Conservation (phyloP, 2,329 filamentous ascomycete genomes). For the Dactylellina drechsleri region DNA sequence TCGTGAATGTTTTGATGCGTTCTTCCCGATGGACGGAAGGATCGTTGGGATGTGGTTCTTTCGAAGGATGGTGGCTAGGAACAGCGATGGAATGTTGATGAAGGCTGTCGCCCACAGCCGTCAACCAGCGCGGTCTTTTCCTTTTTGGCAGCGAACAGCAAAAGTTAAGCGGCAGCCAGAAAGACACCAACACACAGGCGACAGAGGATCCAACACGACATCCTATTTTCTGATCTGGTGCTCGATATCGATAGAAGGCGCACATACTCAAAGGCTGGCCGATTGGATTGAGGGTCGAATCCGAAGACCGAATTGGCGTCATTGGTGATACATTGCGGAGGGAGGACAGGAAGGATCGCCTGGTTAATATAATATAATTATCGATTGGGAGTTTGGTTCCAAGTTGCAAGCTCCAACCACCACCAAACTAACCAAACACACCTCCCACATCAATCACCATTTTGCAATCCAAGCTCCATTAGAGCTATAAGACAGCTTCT, state of each 20-base stretch:
- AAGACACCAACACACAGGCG: too few relatives aligned
- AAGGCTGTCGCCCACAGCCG: neutral
- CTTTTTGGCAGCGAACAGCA: too few relatives aligned
- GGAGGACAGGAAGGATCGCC: conserved; percentile 2
- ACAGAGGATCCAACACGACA: neutral
- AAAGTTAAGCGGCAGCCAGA: too few relatives aligned
- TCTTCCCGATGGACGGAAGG: too few relatives aligned
- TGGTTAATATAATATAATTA: conserved; percentile 11
- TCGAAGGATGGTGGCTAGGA: neutral
- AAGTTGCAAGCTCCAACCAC: conserved; percentile 5
- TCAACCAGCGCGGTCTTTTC: conserved; percentile 18
- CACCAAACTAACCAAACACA: neutral
- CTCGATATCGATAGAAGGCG: too few relatives aligned
- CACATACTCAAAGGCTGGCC: too few relatives aligned
- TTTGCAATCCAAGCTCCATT: neutral
- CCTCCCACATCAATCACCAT: neutral
- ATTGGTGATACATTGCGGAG: too few relatives aligned
- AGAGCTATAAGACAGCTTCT: conserved; percentile 12
- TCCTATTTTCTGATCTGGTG: neutral
- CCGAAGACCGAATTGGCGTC: too few relatives aligned
- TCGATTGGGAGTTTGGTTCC: neutral
- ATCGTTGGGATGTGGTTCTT: too few relatives aligned
- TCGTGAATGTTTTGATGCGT: too few relatives aligned
- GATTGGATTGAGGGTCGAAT: too few relatives aligned
- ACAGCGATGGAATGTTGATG: neutral